Conservation (phyloP, 2,329 filamentous ascomycete species). For the Talaromyces sp. region DNA sequence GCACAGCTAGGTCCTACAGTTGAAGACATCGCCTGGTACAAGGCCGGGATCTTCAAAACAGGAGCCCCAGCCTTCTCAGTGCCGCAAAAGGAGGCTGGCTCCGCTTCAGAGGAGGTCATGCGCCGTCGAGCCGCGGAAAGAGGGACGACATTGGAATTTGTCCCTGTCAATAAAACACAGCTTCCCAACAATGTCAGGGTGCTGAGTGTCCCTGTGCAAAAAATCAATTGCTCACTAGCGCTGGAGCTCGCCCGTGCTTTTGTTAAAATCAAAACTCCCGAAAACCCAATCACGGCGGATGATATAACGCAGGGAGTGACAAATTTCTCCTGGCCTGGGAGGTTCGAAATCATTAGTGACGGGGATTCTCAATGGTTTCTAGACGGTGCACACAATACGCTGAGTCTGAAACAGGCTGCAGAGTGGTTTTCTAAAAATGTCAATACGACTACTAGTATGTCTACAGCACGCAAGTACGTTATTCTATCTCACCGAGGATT, state of each 20-base stretch:
- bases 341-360: conserved; percentile 27
- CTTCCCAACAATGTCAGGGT: conserved; percentile 15
- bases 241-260: conserved; percentile 21
- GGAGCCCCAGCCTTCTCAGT: conserved; percentile 57
- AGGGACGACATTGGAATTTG: not conserved
- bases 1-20: conserved; percentile 59
- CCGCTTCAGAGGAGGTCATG: conserved; percentile 34
- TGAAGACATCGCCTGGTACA: conserved; percentile 57
- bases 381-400: conserved; percentile 41
- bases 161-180: conserved; percentile 9
- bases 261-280: conserved; percentile 18
- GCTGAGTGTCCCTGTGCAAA: conserved; percentile 24
- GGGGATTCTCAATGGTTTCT: conserved; percentile 32
- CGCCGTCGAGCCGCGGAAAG: conserved; percentile 4
- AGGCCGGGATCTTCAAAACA: conserved; percentile 65
- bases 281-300: conserved; percentile 11
- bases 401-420: conserved; percentile 35
- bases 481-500: not conserved
- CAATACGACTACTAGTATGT: not conserved
- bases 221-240: conserved; percentile 30
- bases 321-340: conserved; percentile 28
- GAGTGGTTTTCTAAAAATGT: conserved; percentile 32
- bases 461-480: conserved; percentile 1
- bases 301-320: conserved; percentile 24
- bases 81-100: conserved; percentile 25